These are phyloP conservation scores for Rhizopus arrhizus DNA, from an alignment of 371 early-diverging fungal genomes.

Conservation along the genomic window DNA sequence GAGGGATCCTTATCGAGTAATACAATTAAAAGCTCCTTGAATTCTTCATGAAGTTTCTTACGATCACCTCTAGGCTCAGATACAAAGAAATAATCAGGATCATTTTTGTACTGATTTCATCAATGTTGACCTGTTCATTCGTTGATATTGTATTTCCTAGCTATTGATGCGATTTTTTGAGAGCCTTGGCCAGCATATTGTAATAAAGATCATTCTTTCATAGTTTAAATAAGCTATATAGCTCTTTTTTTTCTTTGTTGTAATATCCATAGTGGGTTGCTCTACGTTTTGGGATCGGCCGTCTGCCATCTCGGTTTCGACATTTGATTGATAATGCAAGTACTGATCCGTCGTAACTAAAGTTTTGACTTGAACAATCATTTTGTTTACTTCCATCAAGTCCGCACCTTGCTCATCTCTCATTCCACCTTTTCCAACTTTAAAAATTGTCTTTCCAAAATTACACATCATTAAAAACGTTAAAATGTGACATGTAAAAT, in stretches of 20 bases:
- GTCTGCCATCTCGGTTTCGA: not conserved
- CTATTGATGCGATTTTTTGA: no score
- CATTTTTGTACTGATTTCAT: not conserved
- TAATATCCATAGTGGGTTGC: constrained; percentile 5
- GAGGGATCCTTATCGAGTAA: not conserved
- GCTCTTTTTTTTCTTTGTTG: constrained; percentile 7
- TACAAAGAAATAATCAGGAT: not conserved
- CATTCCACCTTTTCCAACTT: constrained; percentile 12
- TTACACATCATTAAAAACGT: constrained; percentile 9
- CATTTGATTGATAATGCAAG: constrained; percentile 7
- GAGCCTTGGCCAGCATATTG: no score
- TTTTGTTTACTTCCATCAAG: constrained; percentile 9
- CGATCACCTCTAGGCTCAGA: not conserved
- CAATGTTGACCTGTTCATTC: not conserved
- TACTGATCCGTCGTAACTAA: constrained; percentile 12
- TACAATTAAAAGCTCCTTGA: not conserved
- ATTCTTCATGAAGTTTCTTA: not conserved
- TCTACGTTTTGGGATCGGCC: constrained; percentile 9
- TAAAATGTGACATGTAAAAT: constrained; percentile 7
- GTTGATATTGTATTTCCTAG: no score
- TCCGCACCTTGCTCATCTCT: constrained; percentile 8
- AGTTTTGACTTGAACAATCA: not conserved
- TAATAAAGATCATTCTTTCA: no score
- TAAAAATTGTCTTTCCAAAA: constrained; percentile 3
- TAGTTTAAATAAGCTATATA: no score